Evolutionary conservation across 2,329 filamentous ascomycete species (phyloP), one percentile per base, ranked within the genome.

Genomic region (Beauveria bassiana): DNA sequence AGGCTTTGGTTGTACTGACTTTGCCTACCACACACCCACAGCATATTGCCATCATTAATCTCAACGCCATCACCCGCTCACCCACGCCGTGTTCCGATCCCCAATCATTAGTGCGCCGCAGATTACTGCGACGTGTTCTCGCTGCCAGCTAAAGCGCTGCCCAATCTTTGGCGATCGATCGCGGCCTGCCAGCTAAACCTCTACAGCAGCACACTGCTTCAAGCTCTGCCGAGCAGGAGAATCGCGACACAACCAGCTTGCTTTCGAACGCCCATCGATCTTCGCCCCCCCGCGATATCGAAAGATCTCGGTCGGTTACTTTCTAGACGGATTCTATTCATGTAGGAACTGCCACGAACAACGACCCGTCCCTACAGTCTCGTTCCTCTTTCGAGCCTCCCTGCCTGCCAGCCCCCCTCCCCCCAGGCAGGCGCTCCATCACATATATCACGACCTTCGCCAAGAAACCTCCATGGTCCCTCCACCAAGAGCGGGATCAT

Each of bases 401-500:
- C 68, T 68, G 68, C 70, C 72, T 73, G 68, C 72, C 72, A 68
- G 68, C 62, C 68, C 66, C 68, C 68, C 68, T 66, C 69, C 68
- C 68, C 68, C 66, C 69, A 68, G 72, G 72, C 73, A 74, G 74
- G 73, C 71, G 69, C 69, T 71, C 66, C 65, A 68, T 65, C 63
- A 68, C 66, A 66, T 66, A 69, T 59, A 59, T 66, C 65, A 68
- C 70, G 69, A 68, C 68, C 68, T 64, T 67, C 63, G 61, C 68
- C 65, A 73, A 73, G 70, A 75, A 69, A 74, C 72, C 77, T 73
- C 78, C 81, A 83, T 83, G 81, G 80, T 82, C 78, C 79, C 81
- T 77, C 79, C 75, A 78, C 77, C 81, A 77, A 79, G 82, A 80
- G 78, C 82, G 78, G 83, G 82, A 83, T 84, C 82, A 73, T 85